Base-by-base conservation (phyloP, 352 stramenopile genomes). In the Phytophthora sp. region DNA sequence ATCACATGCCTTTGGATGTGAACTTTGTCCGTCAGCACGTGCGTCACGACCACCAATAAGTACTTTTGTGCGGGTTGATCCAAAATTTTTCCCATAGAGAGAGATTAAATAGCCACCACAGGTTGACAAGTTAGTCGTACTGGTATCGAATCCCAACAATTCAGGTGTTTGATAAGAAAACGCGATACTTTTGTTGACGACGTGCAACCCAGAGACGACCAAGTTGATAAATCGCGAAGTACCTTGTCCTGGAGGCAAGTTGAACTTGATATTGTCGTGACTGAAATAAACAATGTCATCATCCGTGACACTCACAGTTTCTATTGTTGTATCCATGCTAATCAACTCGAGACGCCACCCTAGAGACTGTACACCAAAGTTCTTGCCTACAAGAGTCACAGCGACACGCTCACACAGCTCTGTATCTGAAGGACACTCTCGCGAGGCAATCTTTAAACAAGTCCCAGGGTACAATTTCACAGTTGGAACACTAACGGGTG, bases 51-150 rank as follows among this genome's bases (percentile, higher is more conserved):
- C 80, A 15, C 75, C 80, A 49, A 89, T 79, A 5, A 89, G 48
- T 4, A 87, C 65, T 39, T 66, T 69, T 3, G 76, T 48, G 23
- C 71, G 49, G 11, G 58, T 54, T n/a, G 30, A 62, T 26, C 84
- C 84, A 53, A 92, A 89, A 50, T 91, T 89, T 38, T 70, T 80
- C 1, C 82, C 84, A 32, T 84, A 85, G 4, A 93, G 56, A 15
- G 76, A 73, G 23, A 91, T 72, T 2, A 69, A 53, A 43, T 90
- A 88, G 1, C 71, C 74, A 6, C 84, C 84, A n/a, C 76, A 86
- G 20, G 80, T 89, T 13, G 80, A 87, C 10, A 83, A 66, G 32
- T 89, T 84, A 0, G 63, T 74, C 5, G 80, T 87, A 26, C 65
- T 67, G 28, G 73, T 73, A 38, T 76, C 61, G 23, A 74, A 76